Evolutionary conservation across 108 stramenopile genomes (phyloP), one percentile per base, ranked within the genome.

Genomic region (Fistulifera pelliculosa): DNA sequence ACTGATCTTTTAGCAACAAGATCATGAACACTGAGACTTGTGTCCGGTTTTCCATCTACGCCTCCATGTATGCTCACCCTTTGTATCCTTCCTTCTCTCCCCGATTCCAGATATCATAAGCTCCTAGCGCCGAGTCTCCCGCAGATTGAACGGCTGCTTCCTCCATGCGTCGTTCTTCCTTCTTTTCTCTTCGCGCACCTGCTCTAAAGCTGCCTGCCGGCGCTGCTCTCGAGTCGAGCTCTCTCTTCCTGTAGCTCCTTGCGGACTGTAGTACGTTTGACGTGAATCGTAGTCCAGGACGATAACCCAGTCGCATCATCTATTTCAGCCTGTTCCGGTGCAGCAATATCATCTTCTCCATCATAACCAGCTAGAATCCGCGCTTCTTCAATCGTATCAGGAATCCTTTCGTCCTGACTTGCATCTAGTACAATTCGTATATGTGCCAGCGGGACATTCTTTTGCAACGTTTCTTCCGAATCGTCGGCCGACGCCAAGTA

Each of bases 51-150:
- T 56, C 55, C 58, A 73, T 67, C 68, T 13, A 75, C 71, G 47
- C 50, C 76, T 27, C 66, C 70, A 17, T 70, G 58, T 58, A 91
- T 91, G 54, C 84, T 69, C 0, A 91, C 70, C 89, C 89, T 51
- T 87, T 86, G 61, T 91, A 91, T 10, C 76, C 79, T 22, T 39
- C 70, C 19, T 58, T 64, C 24, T 56, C 38, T 15, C 73, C 70
- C 6, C 45, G 57, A 12, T 60, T 67, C 80, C 80, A 84, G 22
- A 80, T 80, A 69, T 85, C 79, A 61, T 80, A 87, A 15, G 84
- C 84, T n/a, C 89, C 89, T 45, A 91, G 53, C 5, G 89, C 89
- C 14, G 81, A 83, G 76, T 91, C 89, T 48, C 85, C 80, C 2
- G 81, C 80, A 69, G 84, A 85, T 22, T 74, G 71, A 12, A 74